These are phyloP conservation scores for Aspergillus ustus DNA, from an alignment of 2,329 filamentous ascomycete species.

Conservation along the genomic window DNA sequence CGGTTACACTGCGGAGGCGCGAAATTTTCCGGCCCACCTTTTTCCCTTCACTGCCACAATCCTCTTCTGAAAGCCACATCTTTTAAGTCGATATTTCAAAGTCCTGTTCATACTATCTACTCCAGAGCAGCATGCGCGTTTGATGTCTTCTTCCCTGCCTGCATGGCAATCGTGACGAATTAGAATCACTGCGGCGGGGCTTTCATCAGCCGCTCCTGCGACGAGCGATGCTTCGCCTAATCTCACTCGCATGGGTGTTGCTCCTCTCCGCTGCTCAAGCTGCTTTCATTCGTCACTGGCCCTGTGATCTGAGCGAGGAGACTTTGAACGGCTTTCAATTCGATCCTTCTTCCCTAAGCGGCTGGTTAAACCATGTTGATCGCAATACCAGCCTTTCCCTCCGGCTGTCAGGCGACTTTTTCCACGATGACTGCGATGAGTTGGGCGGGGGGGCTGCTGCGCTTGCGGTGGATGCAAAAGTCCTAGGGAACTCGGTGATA, in stretches of 20 bases:
- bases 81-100: not conserved
- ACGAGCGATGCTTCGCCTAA: not conserved
- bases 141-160: not conserved
- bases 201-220: not conserved
- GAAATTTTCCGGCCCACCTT: not conserved
- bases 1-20: no score
- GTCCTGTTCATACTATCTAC: no score
- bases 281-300: not conserved
- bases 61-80: not conserved
- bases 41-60: not conserved
- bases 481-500: not conserved
- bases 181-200: not conserved
- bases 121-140: no score
- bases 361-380: not conserved
- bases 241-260: not conserved
- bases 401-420: not conserved
- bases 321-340: not conserved
- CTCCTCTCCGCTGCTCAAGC: not conserved
- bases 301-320: not conserved
- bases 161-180: not conserved
- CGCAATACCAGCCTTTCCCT: not conserved
- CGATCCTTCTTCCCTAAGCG: not conserved
- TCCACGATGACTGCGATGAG: not conserved
- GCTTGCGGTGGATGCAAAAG: not conserved
- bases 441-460: not conserved